phyloP scores from a whole-genome alignment of 371 early-diverging fungal species.

The Blakeslea trispora region DNA sequence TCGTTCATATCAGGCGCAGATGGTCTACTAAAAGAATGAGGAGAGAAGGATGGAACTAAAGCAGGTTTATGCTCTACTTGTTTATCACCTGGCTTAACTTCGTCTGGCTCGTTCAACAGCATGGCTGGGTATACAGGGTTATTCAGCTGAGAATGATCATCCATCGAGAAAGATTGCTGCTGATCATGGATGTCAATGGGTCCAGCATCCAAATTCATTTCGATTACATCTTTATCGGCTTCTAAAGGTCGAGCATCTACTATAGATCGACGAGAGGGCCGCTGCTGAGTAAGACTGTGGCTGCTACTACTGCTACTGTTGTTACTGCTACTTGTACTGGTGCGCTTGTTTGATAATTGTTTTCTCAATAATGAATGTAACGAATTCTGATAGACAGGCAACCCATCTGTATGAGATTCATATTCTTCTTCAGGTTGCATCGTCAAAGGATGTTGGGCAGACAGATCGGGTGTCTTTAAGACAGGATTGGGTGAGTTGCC shows the following conservation, averaged over 20 bases:
- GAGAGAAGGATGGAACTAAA: background rate
- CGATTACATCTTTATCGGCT: conserved; percentile 42
- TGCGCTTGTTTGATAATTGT: conserved; percentile 30
- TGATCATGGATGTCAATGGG: background rate
- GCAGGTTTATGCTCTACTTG: background rate
- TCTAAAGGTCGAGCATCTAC: conserved; percentile 18
- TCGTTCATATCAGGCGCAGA: conserved; percentile 9
- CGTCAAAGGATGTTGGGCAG: conserved; percentile 1
- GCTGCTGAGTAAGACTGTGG: too few species aligned
- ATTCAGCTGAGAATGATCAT: background rate
- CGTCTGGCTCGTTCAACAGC: conserved; percentile 22
- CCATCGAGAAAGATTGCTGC: background rate
- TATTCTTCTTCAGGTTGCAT: background rate
- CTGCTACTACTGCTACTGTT: too few species aligned
- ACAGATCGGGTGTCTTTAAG: conserved; percentile 17
- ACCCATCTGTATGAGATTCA: conserved; percentile 6
- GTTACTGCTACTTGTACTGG: background rate
- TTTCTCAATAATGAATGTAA: conserved; percentile 34
- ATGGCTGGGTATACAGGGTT: conserved; percentile 38
- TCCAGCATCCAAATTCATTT: conserved; percentile 35
- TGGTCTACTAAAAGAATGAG: conserved; percentile 4
- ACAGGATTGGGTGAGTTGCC: conserved; percentile 37
- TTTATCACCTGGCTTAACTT: background rate
- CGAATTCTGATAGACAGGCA: conserved; percentile 37
- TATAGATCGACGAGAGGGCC: conserved; percentile 16